Percentiles rank a stretch among this genome's conserved stretches.
Conservation (phyloP, 768 basidiomycete species). For the Rhodotorula babjevae region DNA sequence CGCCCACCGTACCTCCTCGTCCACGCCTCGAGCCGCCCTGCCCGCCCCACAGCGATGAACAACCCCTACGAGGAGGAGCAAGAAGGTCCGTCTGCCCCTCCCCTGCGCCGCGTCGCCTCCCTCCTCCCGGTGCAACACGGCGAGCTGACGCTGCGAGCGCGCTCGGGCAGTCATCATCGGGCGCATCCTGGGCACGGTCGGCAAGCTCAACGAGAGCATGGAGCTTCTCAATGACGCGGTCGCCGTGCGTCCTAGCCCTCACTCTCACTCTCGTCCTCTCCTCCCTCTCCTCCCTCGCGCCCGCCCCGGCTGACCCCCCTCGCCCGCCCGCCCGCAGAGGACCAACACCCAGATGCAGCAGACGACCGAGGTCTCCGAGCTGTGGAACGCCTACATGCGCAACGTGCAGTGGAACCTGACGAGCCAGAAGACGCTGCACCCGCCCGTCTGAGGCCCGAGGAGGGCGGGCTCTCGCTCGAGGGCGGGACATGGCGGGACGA, state of each 20-base stretch:
- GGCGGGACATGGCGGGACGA: no score
- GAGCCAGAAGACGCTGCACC: constrained; percentile 17
- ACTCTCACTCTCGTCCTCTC: neutral
- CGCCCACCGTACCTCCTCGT: no score
- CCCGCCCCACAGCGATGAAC: constrained; percentile 5
- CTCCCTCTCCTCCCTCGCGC: neutral
- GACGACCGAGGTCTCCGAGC: constrained; percentile 34
- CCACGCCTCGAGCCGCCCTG: no score
- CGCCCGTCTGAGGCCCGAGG: constrained; percentile 8
- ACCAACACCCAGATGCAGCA: constrained; percentile 39
- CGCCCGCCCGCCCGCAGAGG: constrained; percentile 18
- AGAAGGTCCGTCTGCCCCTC: constrained; percentile 7
- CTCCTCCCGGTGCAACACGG: no score
- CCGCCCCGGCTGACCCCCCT: neutral
- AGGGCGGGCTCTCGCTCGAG: neutral
- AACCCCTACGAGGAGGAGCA: constrained; percentile 42
- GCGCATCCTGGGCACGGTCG: constrained; percentile 38
- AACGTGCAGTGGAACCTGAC: constrained; percentile 41
- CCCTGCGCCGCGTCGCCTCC: no score
- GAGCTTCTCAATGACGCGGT: constrained; percentile 35
- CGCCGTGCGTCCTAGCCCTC: constrained; percentile 21
- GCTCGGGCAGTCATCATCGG: constrained; percentile 24
- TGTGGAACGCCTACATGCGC: constrained; percentile 39
- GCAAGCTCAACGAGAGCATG: constrained; percentile 43
- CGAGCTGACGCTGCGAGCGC: no score